Percentiles rank a stretch among this genome's conserved stretches.
Conservation (phyloP, 768 basidiomycete species). For the Scleroderma bovista region DNA sequence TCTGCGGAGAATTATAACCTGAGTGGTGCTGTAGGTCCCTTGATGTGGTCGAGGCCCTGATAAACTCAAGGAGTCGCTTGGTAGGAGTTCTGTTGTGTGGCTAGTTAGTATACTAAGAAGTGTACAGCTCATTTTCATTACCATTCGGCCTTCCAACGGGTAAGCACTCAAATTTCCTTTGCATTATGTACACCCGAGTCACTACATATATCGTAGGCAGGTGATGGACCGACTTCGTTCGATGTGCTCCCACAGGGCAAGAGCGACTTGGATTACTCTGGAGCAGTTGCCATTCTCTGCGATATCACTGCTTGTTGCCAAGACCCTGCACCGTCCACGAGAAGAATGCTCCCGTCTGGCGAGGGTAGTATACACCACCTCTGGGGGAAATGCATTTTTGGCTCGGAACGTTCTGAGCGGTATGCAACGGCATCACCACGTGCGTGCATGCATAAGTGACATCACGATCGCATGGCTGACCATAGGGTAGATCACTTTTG, state of each 20-base stretch:
- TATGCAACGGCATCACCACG: conserved; percentile 58
- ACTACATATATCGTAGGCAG: conserved; percentile 18
- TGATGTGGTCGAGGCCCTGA: conserved; percentile 57
- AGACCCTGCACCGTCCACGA: conserved; percentile 53
- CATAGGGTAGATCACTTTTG: conserved; percentile 50
- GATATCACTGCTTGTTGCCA: conserved; percentile 54
- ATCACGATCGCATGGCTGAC: background rate
- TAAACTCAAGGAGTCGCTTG: conserved; percentile 63
- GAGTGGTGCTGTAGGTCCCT: conserved; percentile 41
- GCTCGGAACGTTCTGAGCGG: conserved; percentile 59
- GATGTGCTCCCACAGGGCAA: conserved; percentile 54
- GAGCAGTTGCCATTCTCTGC: conserved; percentile 56
- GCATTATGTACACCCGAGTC: background rate
- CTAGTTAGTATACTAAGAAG: background rate
- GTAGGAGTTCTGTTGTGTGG: conserved; percentile 24
- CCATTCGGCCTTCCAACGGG: conserved; percentile 52
- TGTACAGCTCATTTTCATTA: conserved; percentile 56
- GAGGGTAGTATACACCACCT: conserved; percentile 48
- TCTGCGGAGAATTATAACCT: background rate
- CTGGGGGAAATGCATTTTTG: conserved; percentile 67
- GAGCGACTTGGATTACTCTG: conserved; percentile 62
- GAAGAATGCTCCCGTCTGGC: conserved; percentile 53
- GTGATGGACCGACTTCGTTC: conserved; percentile 45
- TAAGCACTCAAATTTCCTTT: conserved; percentile 22
- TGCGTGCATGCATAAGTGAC: conserved; percentile 27